Conservation (phyloP, 1,284 basidiomycete genomes). For the Sporisorium graminicola region DNA sequence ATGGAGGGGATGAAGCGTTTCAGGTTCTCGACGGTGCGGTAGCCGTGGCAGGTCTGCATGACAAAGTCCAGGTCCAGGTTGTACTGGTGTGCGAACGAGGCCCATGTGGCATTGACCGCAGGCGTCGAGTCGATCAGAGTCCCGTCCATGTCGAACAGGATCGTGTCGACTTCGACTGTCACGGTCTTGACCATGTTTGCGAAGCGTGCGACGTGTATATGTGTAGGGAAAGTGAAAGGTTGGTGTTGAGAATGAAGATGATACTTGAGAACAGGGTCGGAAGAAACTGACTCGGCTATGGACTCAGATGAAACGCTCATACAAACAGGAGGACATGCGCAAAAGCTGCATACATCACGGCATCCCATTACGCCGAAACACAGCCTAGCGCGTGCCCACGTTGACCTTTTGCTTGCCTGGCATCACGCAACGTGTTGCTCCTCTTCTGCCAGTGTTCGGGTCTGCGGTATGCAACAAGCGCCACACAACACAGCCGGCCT, state of each 20-base stretch:
- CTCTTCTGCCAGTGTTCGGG: background rate
- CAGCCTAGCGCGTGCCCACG: slow-evolving; percentile 4
- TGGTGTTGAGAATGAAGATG: background rate
- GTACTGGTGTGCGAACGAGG: slow-evolving; percentile 60
- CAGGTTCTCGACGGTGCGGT: slow-evolving; percentile 67
- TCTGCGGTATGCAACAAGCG: background rate
- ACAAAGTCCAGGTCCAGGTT: slow-evolving; percentile 64
- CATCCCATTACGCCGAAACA: background rate
- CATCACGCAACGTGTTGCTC: slow-evolving; percentile 13
- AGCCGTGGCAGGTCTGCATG: slow-evolving; percentile 65
- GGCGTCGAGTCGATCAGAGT: slow-evolving; percentile 68
- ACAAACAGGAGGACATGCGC: too few relatives aligned
- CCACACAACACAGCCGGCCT: background rate
- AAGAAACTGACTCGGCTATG: slow-evolving; percentile 1
- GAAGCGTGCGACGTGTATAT: background rate
- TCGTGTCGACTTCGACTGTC: slow-evolving; percentile 53
- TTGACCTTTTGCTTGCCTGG: background rate
- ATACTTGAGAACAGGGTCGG: background rate
- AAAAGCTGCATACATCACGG: background rate
- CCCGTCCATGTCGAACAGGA: slow-evolving; percentile 70
- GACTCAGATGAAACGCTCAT: background rate
- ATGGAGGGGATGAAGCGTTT: slow-evolving; percentile 62
- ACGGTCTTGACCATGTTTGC: slow-evolving; percentile 45
- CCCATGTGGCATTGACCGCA: slow-evolving; percentile 67
- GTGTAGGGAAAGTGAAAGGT: background rate